Evolutionary conservation across 2,329 filamentous ascomycete genomes (phyloP).

Genomic region (Beauveria asiatica): DNA sequence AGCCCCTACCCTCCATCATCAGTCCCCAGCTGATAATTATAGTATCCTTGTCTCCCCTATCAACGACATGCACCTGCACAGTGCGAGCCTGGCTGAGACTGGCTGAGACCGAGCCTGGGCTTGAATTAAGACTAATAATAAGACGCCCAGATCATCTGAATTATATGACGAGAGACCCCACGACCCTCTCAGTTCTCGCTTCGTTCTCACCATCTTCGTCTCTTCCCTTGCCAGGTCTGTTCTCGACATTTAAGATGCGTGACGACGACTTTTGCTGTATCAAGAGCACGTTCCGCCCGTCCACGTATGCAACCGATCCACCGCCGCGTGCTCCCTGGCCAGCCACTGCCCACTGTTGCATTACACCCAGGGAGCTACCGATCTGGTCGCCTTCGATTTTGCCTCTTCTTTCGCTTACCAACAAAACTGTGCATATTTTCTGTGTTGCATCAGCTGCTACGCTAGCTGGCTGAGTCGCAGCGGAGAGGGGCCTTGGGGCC

Average conservation of each 20-base stretch:
- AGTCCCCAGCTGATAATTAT: background rate
- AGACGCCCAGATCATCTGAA: background rate
- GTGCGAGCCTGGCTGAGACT: background rate
- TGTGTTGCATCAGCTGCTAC: background rate
- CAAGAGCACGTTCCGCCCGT: background rate
- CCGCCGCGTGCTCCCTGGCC: background rate
- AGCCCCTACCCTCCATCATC: background rate
- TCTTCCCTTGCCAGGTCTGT: background rate
- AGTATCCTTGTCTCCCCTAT: background rate
- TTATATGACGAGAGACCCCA: background rate
- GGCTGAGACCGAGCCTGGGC: background rate
- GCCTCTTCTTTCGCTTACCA: background rate
- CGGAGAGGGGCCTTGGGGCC: background rate
- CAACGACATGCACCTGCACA: background rate
- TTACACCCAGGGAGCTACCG: background rate
- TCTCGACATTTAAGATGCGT: background rate
- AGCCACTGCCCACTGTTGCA: constrained; percentile 3
- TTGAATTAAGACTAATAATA: background rate
- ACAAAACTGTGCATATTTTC: background rate
- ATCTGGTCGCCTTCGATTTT: background rate
- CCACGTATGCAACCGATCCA: background rate
- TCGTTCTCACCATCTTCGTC: background rate
- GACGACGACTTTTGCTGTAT: background rate
- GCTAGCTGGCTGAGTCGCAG: background rate
- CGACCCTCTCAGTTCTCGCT: background rate